These are phyloP conservation scores for Diaporthe australafricana DNA, from an alignment of 2,329 filamentous ascomycete genomes.

Conservation along the genomic window DNA sequence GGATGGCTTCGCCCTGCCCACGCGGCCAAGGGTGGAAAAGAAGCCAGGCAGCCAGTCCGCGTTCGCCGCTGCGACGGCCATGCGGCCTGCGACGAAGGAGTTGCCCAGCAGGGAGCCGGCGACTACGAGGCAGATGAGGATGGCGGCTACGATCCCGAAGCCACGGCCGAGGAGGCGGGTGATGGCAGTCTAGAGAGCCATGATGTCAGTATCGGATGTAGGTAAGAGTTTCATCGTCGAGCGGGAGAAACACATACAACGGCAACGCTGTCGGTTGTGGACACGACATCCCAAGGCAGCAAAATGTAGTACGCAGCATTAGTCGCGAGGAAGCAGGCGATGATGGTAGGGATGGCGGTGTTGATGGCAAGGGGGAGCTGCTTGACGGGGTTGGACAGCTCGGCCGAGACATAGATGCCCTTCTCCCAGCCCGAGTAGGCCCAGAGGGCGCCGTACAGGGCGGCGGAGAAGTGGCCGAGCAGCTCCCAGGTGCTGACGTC, in stretches of 20 bases:
- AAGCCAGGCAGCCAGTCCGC: conserved; percentile 61
- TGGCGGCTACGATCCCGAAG: conserved; percentile 65
- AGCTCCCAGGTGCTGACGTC: conserved; percentile 66
- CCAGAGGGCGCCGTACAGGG: conserved; percentile 72
- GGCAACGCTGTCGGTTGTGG: conserved; percentile 70
- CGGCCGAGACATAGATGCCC: conserved; percentile 67
- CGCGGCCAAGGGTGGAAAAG: conserved; percentile 57
- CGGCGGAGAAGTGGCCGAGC: conserved; percentile 69
- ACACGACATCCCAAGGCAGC: conserved; percentile 69
- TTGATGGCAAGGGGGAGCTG: conserved; percentile 73
- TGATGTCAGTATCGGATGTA: not conserved
- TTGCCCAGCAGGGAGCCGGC: conserved; percentile 72
- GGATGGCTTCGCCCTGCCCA: conserved; percentile 47
- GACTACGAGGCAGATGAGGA: conserved; percentile 70
- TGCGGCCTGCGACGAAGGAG: conserved; percentile 71
- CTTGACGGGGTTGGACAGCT: conserved; percentile 61
- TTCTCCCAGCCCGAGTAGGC: conserved; percentile 77
- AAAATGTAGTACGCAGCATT: conserved; percentile 73
- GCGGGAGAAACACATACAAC: conserved; percentile 58
- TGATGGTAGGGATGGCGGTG: conserved; percentile 68
- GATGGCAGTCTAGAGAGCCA: conserved; percentile 60
- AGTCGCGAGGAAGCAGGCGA: conserved; percentile 68
- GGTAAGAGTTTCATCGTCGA: not conserved
- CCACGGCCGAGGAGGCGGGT: conserved; percentile 64
- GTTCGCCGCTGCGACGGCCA: conserved; percentile 69